phyloP scores from a whole-genome alignment of 257 asterid species.

The Fraxinus excelsior region DNA sequence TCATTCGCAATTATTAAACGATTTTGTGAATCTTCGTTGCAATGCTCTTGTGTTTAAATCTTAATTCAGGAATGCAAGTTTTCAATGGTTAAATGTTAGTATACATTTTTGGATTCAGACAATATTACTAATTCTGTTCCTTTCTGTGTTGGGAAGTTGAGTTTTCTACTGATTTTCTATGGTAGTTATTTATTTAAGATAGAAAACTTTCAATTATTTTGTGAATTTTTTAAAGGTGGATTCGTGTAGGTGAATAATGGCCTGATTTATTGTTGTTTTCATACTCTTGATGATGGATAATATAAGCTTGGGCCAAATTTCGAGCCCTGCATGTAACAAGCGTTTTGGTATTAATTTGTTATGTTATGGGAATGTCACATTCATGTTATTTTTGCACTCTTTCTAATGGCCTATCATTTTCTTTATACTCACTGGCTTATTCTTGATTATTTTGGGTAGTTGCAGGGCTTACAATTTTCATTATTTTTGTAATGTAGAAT shows the following conservation, averaged over 20 bases:
- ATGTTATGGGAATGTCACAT: conserved; percentile 43
- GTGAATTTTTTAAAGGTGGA: conserved; percentile 15
- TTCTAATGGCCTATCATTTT: conserved; percentile 42
- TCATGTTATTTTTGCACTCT: conserved; percentile 40
- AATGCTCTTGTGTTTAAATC: neutral
- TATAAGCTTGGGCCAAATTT: conserved; percentile 3
- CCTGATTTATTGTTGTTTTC: conserved; percentile 5
- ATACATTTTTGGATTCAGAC: conserved; percentile 7
- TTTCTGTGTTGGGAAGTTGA: conserved; percentile 2
- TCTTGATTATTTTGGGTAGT: neutral
- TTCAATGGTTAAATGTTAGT: neutral
- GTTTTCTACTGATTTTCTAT: neutral
- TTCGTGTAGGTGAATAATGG: conserved; percentile 1
- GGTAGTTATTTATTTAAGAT: neutral
- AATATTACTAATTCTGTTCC: neutral
- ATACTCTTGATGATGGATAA: neutral
- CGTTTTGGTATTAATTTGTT: conserved; percentile 23
- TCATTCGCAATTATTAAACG: conserved; percentile 1
- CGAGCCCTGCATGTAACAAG: conserved; percentile 11
- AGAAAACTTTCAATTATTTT: neutral
- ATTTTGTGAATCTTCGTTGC: neutral
- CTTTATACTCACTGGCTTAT: neutral
- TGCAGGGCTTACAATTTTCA: neutral
- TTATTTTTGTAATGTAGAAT: conserved; percentile 26
- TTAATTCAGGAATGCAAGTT: conserved; percentile 5